Percentiles rank a stretch among this genome's conserved stretches.
phyloP scores from a whole-genome alignment of 495 filamentous ascomycete species.

The Aspergillus ostianus region DNA sequence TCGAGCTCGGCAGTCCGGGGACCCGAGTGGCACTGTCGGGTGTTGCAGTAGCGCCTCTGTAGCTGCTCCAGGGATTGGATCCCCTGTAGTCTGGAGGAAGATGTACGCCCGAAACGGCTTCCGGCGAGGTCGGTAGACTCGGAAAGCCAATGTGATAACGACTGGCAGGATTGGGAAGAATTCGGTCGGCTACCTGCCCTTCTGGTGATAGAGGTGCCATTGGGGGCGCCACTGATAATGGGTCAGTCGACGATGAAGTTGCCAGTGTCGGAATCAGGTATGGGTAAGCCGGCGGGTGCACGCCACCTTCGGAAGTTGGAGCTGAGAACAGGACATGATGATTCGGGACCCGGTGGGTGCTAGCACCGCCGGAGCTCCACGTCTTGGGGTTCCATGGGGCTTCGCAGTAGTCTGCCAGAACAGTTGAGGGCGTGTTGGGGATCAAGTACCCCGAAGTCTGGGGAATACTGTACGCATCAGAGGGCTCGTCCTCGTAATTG shows the following conservation, averaged over 20 bases:
- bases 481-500: conserved; percentile 34
- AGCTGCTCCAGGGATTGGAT: conserved; percentile 16
- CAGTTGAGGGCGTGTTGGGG: conserved; percentile 24
- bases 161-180: conserved; percentile 37
- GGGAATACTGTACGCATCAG: conserved; percentile 25
- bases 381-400: conserved; percentile 22
- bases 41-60: conserved; percentile 2
- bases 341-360: conserved; percentile 14
- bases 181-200: conserved; percentile 30
- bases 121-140: conserved; percentile 15
- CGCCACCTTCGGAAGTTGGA: conserved; percentile 18
- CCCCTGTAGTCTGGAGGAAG: conserved; percentile 11
- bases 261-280: conserved; percentile 32
- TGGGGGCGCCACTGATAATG: conserved; percentile 17
- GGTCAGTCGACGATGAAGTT: conserved; percentile 18
- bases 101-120: conserved; percentile 17
- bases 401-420: conserved; percentile 29
- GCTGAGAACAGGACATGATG: conserved; percentile 31
- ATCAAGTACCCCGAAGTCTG: conserved; percentile 29
- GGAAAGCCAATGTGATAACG: conserved; percentile 16
- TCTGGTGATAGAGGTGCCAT: conserved; percentile 26
- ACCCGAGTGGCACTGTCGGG: conserved; percentile 1
- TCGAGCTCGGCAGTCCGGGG: conserved; percentile 10
- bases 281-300: conserved; percentile 27
- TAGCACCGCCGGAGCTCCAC: conserved; percentile 27